A percentile compares a stretch with the other conserved stretches of the same genome.
Conservation (phyloP, 1,284 basidiomycete genomes). For the Boletus smithii region DNA sequence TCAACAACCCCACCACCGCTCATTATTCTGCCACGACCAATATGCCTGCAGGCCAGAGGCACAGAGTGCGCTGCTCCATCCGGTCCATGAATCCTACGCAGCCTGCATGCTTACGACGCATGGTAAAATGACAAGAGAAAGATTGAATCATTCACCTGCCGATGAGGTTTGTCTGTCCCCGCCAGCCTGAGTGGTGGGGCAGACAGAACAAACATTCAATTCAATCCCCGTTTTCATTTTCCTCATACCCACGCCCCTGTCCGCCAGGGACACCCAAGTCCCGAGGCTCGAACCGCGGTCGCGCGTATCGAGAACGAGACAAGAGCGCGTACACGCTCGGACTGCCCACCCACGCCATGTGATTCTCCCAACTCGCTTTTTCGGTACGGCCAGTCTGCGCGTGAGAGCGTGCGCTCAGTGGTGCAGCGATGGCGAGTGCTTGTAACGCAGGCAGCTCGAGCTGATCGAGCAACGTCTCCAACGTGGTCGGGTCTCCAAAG, state of each 20-base stretch:
- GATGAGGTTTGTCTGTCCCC: too few species aligned
- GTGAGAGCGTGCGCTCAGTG: not conserved
- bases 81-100: too few species aligned
- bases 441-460: conserved; percentile 24
- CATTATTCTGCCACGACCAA: not conserved
- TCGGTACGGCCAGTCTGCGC: too few species aligned
- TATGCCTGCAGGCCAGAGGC: too few species aligned
- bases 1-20: too few species aligned
- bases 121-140: too few species aligned
- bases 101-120: too few species aligned
- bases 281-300: not conserved
- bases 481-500: conserved; percentile 18
- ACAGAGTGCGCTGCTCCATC: too few species aligned
- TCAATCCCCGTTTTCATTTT: not conserved
- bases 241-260: not conserved
- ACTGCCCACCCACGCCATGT: conserved; percentile 11
- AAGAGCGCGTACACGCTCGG: not conserved
- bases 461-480: conserved; percentile 21
- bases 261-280: not conserved
- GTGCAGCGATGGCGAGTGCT: conserved; percentile 13
- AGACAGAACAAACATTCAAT: too few species aligned
- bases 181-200: too few species aligned
- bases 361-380: conserved; percentile 12
- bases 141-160: too few species aligned
- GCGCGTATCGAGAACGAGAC: not conserved